Base-by-base conservation (phyloP, 2,329 filamentous ascomycete species). In the Phyllosticta capitalensis region DNA sequence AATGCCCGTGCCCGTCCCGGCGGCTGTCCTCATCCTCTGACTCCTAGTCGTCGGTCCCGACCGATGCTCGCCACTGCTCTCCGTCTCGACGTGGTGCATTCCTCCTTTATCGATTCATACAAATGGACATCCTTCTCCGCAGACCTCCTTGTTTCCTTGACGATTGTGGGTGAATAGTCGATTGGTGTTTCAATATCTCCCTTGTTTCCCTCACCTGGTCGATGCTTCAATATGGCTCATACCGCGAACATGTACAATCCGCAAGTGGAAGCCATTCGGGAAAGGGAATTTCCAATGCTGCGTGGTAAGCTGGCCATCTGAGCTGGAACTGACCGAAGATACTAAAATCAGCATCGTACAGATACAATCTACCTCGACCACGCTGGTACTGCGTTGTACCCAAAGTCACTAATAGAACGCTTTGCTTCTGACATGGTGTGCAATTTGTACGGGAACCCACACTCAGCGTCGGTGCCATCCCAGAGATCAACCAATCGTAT, bases 381-480 rank as follows among this genome's bases (percentile, higher is more conserved):
- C 86, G 91, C 91, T 0, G 92, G 91, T n/a, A 89, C 90, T n/a
- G 92, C 92, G 0, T 78, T 88, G 0, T 90, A 88, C 69, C 79
- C 90, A 50, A 92, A 88, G 71, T 91, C 89, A 28, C 75, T 94
- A 22, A 85, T 97, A 72, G 87, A 92, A 64, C 79, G 76, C 22
- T 96, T 95, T 73, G 84, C 89, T 9, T 72, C 76, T n/a, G 89
- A 94, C 61, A 87, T 96, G 81, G 86, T 86, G 24, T 78, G 82
- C 3, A 88, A 85, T 66, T 77, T 97, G 0, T 91, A 92, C 65
- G 92, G 92, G 45, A 97, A 97, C 63, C 92, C 92, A 0, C 92
- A 97, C 73, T 96, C 92, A 0, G 87, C 84, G 55, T 95, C 92
- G 1, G 77, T 81, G 14, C 87, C 91, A 2, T 95, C 92, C 0